Percentiles rank a stretch among this genome's conserved stretches.
These are phyloP conservation scores for Cercospora sp. DNA, from an alignment of 2,329 filamentous ascomycete genomes.

Conservation along the genomic window DNA sequence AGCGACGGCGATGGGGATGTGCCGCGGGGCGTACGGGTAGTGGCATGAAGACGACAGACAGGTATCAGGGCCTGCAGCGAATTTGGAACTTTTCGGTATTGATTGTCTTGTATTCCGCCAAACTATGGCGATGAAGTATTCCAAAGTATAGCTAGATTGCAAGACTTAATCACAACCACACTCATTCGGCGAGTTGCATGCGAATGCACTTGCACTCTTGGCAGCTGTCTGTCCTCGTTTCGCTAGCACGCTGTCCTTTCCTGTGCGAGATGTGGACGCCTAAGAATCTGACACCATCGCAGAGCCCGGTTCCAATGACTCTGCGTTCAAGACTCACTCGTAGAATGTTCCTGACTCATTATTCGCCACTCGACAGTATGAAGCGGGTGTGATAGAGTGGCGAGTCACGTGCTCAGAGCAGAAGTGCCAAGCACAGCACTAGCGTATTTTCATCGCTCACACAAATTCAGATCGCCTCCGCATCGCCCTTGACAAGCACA, in stretches of 20 bases:
- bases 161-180: conserved; percentile 18
- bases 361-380: neutral
- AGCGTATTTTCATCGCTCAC: conserved; percentile 1
- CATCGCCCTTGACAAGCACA: conserved; percentile 15
- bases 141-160: conserved; percentile 16
- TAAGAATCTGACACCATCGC: neutral
- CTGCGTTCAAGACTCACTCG: neutral
- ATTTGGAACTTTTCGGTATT: conserved; percentile 10
- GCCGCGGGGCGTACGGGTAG: neutral
- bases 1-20: neutral
- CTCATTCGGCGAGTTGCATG: conserved; percentile 18
- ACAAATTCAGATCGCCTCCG: conserved; percentile 9
- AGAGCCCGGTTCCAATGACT: neutral
- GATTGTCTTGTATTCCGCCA: conserved; percentile 11
- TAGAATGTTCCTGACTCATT: conserved; percentile 5
- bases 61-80: conserved; percentile 1
- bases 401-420: neutral
- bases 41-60: neutral
- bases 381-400: neutral
- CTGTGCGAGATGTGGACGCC: neutral
- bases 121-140: conserved; percentile 3
- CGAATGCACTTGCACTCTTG: neutral
- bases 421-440: conserved; percentile 5
- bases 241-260: neutral
- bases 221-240: neutral